phyloP scores from a whole-genome alignment of 169 alveolate species.

The Miamiensis avidus region DNA sequence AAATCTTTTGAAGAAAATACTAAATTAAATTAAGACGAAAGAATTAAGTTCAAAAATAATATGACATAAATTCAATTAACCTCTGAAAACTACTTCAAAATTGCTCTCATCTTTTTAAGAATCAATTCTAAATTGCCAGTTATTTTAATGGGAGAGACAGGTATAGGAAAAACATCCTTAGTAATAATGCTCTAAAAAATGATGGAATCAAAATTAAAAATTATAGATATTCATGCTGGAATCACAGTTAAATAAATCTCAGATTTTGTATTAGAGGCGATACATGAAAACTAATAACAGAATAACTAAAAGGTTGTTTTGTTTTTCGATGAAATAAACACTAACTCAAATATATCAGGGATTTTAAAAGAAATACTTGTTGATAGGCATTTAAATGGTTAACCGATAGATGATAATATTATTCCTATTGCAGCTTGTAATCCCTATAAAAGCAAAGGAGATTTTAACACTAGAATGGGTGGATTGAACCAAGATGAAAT shows the following conservation, averaged over 20 bases:
- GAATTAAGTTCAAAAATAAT: too few relatives aligned
- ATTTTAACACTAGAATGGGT: not conserved
- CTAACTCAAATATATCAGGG: conserved; percentile 46
- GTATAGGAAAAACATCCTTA: not conserved
- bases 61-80: not conserved
- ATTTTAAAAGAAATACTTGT: conserved; percentile 51
- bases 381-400: conserved; percentile 44
- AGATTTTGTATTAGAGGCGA: not conserved
- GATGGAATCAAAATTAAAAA: not conserved
- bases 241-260: not conserved
- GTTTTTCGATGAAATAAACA: conserved; percentile 61
- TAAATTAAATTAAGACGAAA: too few relatives aligned
- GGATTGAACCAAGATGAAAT: too few relatives aligned
- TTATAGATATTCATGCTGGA: not conserved
- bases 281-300: not conserved
- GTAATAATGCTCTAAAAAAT: not conserved
- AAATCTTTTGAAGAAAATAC: not conserved
- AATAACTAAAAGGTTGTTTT: conserved; percentile 5
- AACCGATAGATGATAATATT: not conserved
- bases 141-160: not conserved
- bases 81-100: not conserved
- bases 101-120: not conserved
- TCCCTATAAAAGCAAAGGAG: not conserved
- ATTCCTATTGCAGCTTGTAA: conserved; percentile 11
- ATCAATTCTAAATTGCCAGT: not conserved